Base-by-base conservation (phyloP, 805 yeast genomes). In the Saturnispora gosingensis region DNA sequence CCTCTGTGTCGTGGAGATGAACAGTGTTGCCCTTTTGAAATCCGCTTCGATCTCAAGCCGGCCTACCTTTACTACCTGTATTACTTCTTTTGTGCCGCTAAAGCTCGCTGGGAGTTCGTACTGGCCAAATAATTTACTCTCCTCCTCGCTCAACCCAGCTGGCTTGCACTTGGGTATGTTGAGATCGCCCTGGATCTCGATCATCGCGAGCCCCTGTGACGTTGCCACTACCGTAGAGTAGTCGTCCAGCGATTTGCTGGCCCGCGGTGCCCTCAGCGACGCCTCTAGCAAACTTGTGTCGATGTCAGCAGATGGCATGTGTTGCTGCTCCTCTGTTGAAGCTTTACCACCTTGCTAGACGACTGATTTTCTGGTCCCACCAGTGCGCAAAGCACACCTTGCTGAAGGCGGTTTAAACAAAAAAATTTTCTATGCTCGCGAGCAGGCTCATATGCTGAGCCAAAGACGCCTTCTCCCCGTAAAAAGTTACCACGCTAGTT, bases 161-260 rank as follows among this genome's bases (percentile, higher is more conserved):
- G 74, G 72, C 22, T 61, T 59, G 20, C 58, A 59, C 4, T 59
- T 53, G 0, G 83, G 82, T 3, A 81, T 61, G 51, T 79, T 77
- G 39, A 85, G 63, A 35, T 81, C 87, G 9, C 93, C 93, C 61
- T 85, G 93, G 18, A 85, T 83, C 62, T 85, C 93, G 18, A 85
- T 54, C 16, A 85, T 58, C 2, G 77, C 72, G 43, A 80, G 72
- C 1, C 91, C 93, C 43, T 69, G 65, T 1, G 81, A 75, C 0
- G 90, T 81, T 15, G 30, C 25, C 5, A 49, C 30, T 8, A 43
- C n/a, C 18, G 47, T 24, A 13, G 51, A 39, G n/a, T 39, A 44
- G 15, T 28, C n/a, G n/a, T 42, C 47, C n/a, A 40, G n/a, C 4
- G 44, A 40, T 40, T 24, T 40, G 6, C 4, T 15, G 5, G 16